Base-by-base conservation (phyloP, 2,329 filamentous ascomycete species). In the Rutstroemia sp. region DNA sequence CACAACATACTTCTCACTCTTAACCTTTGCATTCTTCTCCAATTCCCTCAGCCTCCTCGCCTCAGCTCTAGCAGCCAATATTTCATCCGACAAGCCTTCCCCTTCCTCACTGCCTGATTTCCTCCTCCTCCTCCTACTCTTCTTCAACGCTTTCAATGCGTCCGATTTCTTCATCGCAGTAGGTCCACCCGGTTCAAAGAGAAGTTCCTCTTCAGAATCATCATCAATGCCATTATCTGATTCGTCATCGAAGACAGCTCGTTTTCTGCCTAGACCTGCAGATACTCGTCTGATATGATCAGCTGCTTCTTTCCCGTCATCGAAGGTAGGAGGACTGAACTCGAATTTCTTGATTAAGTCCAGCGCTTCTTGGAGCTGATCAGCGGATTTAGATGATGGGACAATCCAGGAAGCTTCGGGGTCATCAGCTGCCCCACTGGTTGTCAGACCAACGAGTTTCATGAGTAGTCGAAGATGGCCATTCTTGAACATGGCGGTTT, bases 401-500 rank as follows among this genome's bases (percentile, higher is more conserved):
- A 97, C 78, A 45, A 88, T 74, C 94, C 94, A 97, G 0, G 78
- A 75, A 1, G 88, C 86, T 57, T 92, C 87, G 0, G 81, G 78
- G 66, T 95, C 89, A 44, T 90, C 85, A 3, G 77, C 65, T 0
- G 71, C 71, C 0, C 77, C 74, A 0, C 73, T 71, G 4, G 85
- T 79, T 65, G 87, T 78, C 59, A 95, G 81, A 0, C 88, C 88
- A 18, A 87, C 77, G 0, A 94, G 77, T 1, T 78, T 86, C 80
- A 97, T 87, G 3, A 99, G 79, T 1, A 97, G 82, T 37, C 92
- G 87, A 2, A 97, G 79, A 66, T 92, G 86, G 9, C 88, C 85
- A 71, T 97, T 95, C 68, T 90, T 95, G 75, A 95, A 95, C 72
- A 96, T 85, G 25, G 90, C 87, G 21, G 79, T 79, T 51, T 85